phyloP scores from a whole-genome alignment of 2,329 filamentous ascomycete species.

The Xylariaceae sp. region DNA sequence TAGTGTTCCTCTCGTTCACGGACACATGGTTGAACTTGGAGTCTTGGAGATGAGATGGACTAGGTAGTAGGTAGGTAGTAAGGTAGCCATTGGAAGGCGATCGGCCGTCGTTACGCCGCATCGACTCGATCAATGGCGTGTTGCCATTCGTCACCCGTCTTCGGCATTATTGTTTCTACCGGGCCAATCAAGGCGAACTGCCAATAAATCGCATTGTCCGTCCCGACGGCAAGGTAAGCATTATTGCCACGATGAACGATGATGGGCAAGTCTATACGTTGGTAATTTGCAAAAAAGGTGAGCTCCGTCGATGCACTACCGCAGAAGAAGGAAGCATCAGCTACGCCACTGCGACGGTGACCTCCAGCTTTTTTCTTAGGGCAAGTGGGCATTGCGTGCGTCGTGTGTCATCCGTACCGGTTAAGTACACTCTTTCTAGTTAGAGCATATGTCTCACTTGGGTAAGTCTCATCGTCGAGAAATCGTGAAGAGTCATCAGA shows the following conservation, averaged over 20 bases:
- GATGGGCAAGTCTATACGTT: no score
- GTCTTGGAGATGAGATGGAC: background rate
- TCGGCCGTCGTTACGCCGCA: background rate
- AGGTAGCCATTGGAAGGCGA: background rate
- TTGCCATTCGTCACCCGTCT: background rate
- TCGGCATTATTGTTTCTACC: background rate
- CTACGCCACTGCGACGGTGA: background rate
- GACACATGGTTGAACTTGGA: background rate
- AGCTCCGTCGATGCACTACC: no score
- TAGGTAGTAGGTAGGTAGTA: no score
- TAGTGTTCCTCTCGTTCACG: background rate
- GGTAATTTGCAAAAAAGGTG: no score
- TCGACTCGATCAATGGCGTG: background rate
- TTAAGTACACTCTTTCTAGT: background rate
- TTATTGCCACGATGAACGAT: background rate
- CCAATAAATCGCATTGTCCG: background rate
- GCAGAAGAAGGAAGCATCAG: background rate
- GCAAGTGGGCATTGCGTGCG: background rate
- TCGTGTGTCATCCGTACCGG: background rate
- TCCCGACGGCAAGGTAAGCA: background rate
- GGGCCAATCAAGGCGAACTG: background rate
- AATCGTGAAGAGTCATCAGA: no score
- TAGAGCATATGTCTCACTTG: background rate
- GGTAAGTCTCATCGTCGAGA: no score
- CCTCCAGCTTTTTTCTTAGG: no score